Evolutionary conservation across 2,329 filamentous ascomycete species (phyloP).

Genomic region (Venturia nashicola): DNA sequence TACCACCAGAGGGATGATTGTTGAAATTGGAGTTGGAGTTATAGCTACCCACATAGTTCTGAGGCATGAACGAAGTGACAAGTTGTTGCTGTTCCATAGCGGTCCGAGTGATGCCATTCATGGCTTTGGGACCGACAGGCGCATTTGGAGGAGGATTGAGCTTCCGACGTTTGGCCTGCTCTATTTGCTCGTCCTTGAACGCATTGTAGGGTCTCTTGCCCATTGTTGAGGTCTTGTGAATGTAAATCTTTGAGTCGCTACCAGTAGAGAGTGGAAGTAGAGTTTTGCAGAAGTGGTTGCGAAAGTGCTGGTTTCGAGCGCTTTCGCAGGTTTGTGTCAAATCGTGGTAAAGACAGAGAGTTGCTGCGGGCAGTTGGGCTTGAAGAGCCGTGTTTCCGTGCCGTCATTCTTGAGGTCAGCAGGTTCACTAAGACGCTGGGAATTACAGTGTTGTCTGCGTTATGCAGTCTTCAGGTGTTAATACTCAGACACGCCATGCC

Average conservation of each 20-base stretch:
- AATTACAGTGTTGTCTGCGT: neutral
- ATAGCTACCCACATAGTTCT: neutral
- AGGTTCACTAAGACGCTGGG: neutral
- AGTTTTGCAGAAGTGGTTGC: neutral
- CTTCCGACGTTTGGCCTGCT: neutral
- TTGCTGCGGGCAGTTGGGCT: neutral
- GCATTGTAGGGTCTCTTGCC: neutral
- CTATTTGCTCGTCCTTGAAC: neutral
- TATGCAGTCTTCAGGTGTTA: neutral
- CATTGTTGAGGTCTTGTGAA: neutral
- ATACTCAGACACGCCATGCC: neutral
- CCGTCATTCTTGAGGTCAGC: neutral
- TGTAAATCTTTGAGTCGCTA: neutral
- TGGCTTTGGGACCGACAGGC: neutral
- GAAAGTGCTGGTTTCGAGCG: neutral
- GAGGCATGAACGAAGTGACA: neutral
- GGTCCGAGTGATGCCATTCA: neutral
- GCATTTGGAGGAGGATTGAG: neutral
- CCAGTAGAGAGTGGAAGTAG: neutral
- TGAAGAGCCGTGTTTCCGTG: neutral
- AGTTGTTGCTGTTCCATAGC: neutral
- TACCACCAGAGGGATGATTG: neutral
- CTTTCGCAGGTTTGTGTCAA: neutral
- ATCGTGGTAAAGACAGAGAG: neutral
- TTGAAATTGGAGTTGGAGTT: neutral